Conservation (phyloP, 192 early-diverging fungal genomes). For the Phlyctochytrium arcticum region DNA sequence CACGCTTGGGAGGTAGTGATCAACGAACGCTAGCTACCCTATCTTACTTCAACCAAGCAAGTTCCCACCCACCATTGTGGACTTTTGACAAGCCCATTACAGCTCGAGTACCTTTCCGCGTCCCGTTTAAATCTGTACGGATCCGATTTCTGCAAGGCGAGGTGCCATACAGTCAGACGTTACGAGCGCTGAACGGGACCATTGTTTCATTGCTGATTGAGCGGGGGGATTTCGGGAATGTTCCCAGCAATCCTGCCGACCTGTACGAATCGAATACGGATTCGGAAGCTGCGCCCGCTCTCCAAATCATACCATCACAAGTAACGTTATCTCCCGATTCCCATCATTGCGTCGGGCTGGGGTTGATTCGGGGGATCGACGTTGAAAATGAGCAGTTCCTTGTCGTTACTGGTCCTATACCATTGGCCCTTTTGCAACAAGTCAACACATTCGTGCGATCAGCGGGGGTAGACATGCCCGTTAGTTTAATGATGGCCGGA, state of each 20-base stretch:
- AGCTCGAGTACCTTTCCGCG: conserved; percentile 25
- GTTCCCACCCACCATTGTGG: conserved; percentile 22
- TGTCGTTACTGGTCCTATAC: conserved; percentile 34
- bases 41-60: conserved; percentile 63
- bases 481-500: conserved; percentile 17
- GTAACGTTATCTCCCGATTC: conserved; percentile 23
- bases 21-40: conserved; percentile 62
- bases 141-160: conserved; percentile 52
- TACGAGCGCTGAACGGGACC: conserved; percentile 80
- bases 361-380: conserved; percentile 44
- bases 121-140: conserved; percentile 16
- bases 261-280: background rate
- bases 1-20: conserved; percentile 57
- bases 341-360: conserved; percentile 40
- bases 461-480: conserved; percentile 26
- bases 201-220: conserved; percentile 73
- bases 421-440: conserved; percentile 2
- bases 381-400: conserved; percentile 26
- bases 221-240: conserved; percentile 1
- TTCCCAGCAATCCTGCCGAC: background rate
- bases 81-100: conserved; percentile 24
- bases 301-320: conserved; percentile 29
- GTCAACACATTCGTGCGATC: conserved; percentile 44
- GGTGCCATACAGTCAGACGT: conserved; percentile 71
- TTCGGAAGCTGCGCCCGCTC: background rate